Conservation (phyloP, 148 eudicot species). For the Vaccinium darrowii region DNA sequence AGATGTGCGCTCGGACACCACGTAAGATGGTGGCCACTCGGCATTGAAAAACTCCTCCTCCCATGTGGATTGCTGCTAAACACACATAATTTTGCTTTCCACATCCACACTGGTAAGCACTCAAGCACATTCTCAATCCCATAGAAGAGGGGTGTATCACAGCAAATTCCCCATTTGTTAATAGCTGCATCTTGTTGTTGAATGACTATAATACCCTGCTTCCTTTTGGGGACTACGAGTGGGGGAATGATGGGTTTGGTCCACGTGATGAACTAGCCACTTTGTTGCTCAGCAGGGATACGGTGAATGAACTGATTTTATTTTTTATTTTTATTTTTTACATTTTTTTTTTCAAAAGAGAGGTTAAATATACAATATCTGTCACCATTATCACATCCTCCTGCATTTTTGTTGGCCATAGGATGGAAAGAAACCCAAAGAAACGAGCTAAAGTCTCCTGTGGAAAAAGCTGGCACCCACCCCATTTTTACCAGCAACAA, state of each 20-base stretch:
- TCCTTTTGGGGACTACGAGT: background rate
- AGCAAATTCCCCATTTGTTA: background rate
- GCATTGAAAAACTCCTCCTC: no score
- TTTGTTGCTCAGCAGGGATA: background rate
- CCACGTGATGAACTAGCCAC: background rate
- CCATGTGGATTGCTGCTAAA: background rate
- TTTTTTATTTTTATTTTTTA: background rate
- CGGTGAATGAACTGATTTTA: background rate
- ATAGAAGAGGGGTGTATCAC: background rate
- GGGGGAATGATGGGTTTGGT: background rate
- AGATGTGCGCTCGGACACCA: no score
- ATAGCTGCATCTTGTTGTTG: background rate
- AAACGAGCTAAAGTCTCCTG: background rate
- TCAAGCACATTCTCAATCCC: background rate
- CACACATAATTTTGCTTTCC: background rate
- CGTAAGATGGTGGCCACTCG: no score
- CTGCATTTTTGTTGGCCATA: background rate
- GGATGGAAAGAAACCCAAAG: background rate
- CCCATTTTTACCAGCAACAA: background rate
- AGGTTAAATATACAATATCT: background rate
- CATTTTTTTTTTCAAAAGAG: background rate
- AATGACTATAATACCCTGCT: background rate
- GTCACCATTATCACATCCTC: background rate
- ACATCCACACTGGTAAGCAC: background rate
- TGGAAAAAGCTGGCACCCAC: constrained; percentile 9